Conservation (phyloP, 345 rosid genomes). For the Sonneratia caseolaris region DNA sequence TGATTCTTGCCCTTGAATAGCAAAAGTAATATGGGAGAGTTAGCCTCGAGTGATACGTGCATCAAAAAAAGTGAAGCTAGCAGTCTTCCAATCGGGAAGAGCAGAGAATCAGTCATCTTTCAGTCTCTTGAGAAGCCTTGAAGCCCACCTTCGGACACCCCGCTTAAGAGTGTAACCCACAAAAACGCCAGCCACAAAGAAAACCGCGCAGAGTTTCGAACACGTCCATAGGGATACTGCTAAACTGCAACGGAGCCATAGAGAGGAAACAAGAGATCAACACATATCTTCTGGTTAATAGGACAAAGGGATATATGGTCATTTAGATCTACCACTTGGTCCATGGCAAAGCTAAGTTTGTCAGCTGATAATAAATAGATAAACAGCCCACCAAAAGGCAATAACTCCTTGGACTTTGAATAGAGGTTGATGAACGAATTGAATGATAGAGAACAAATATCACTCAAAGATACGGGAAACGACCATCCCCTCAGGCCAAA, state of each 20-base stretch:
- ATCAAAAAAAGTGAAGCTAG: background rate
- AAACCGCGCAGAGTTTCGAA: slow-evolving; percentile 68
- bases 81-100: background rate
- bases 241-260: slow-evolving; percentile 20
- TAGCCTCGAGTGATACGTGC: no score
- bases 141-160: slow-evolving; percentile 68
- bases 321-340: no score
- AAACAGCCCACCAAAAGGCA: no score
- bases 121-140: slow-evolving; percentile 46
- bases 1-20: no score
- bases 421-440: no score
- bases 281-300: background rate
- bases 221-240: slow-evolving; percentile 59
- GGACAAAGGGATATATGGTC: no score
- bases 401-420: no score
- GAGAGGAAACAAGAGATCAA: background rate
- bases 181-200: slow-evolving; percentile 68
- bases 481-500: background rate
- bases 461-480: background rate
- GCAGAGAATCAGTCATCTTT: slow-evolving; percentile 44
- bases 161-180: slow-evolving; percentile 67
- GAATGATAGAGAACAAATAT: background rate
- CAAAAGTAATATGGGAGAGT: no score
- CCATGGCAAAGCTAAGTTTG: no score
- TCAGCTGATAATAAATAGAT: no score